phyloP scores from a whole-genome alignment of 352 stramenopile genomes.

The Stramenopiles sp. region DNA sequence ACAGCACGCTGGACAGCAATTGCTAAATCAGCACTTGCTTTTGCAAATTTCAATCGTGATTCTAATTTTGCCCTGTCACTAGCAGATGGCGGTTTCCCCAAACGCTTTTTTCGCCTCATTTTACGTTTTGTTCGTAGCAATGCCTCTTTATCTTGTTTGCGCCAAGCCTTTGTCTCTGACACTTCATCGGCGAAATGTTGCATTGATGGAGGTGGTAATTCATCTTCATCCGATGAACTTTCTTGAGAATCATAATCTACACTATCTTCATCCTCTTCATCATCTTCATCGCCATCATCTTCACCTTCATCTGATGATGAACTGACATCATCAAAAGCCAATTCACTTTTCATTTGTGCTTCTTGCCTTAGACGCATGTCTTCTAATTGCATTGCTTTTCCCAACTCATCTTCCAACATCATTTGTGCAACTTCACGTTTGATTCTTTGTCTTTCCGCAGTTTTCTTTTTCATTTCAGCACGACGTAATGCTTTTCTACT shows the following conservation, averaged over 20 bases:
- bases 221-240: background rate
- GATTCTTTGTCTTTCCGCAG: background rate
- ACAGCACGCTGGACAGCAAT: background rate
- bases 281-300: background rate
- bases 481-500: constrained; percentile 12
- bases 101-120: background rate
- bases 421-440: constrained; percentile 15
- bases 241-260: background rate
- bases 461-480: constrained; percentile 12
- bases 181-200: background rate
- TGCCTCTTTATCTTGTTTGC: background rate
- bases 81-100: background rate
- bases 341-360: background rate
- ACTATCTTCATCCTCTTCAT: background rate
- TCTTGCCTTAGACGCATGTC: constrained; percentile 2
- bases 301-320: background rate
- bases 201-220: background rate
- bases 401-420: constrained; percentile 16
- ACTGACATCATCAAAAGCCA: background rate
- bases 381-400: constrained; percentile 2
- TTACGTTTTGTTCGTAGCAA: background rate
- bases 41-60: background rate
- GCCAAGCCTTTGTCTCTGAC: background rate
- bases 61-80: background rate
- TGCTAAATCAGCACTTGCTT: background rate